phyloP scores from a whole-genome alignment of 306 rosid species.

The Pachyrhizus erosus region DNA sequence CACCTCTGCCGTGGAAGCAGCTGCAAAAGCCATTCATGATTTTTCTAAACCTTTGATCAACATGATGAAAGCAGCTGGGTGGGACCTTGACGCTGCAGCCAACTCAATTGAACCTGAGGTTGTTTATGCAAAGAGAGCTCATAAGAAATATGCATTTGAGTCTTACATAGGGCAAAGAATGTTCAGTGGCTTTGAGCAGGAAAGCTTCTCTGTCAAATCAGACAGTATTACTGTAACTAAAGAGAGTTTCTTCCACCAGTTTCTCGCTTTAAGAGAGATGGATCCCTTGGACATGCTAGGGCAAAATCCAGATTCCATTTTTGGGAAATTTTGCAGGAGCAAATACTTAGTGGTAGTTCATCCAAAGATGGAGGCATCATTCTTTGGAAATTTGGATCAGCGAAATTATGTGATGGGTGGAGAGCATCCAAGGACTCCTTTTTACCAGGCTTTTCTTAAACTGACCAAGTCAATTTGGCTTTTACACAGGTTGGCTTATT shows the following conservation, averaged over 20 bases:
- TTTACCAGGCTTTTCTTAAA: constrained; percentile 94
- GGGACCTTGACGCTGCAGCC: constrained; percentile 99
- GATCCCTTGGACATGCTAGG: constrained; percentile 97
- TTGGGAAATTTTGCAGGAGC: constrained; percentile 92
- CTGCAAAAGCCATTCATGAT: constrained; percentile 92
- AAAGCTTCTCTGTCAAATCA: constrained; percentile 67
- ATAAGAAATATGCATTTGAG: constrained; percentile 98
- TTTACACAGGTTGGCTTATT: constrained; percentile 83
- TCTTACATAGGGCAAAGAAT: constrained; percentile 94
- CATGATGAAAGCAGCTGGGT: constrained; percentile 99
- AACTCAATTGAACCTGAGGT: constrained; percentile 83
- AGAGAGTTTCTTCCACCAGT: constrained; percentile 88
- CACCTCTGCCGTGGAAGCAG: constrained; percentile 78
- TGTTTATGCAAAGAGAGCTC: constrained; percentile 92
- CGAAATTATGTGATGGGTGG: constrained; percentile 85
- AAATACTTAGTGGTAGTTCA: constrained; percentile 91
- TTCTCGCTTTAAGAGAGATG: constrained; percentile 84
- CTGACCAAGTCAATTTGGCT: constrained; percentile 94
- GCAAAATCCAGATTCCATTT: constrained; percentile 88
- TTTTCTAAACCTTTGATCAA: constrained; percentile 97
- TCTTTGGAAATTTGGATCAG: constrained; percentile 94
- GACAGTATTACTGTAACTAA: constrained; percentile 60
- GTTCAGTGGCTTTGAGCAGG: constrained; percentile 95
- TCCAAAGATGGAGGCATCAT: constrained; percentile 96
- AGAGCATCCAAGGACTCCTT: constrained; percentile 97